phyloP scores from a whole-genome alignment of 345 rosid genomes.

The Eutrema heterophyllum region DNA sequence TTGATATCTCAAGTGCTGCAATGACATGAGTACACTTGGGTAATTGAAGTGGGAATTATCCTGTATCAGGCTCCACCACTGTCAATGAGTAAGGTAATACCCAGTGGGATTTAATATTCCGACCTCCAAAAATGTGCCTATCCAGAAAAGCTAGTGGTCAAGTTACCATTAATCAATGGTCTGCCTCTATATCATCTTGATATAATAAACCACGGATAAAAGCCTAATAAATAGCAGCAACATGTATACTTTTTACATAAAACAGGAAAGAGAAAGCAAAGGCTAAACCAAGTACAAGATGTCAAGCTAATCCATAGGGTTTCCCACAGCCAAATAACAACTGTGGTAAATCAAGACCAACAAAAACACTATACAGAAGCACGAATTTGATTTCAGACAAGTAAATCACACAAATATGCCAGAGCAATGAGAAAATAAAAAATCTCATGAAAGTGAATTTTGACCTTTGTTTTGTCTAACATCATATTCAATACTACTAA shows the following conservation, averaged over 20 bases:
- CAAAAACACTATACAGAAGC: no score
- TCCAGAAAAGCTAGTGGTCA: no score
- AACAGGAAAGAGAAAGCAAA: neutral
- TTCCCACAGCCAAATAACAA: neutral
- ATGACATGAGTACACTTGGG: no score
- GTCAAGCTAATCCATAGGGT: neutral
- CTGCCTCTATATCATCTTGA: no score
- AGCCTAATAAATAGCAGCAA: conserved; percentile 3
- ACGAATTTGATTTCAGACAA: neutral
- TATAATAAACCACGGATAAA: neutral
- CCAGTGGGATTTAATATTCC: no score
- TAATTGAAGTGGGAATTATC: no score
- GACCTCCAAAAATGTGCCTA: no score
- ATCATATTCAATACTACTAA: conserved; percentile 81
- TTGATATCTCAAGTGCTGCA: no score
- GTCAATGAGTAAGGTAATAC: no score
- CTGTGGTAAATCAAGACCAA: neutral
- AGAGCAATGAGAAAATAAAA: neutral
- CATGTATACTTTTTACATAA: neutral
- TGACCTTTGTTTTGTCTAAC: conserved; percentile 93
- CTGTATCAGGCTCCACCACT: no score
- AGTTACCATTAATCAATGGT: no score
- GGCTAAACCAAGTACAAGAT: conserved; percentile 5
- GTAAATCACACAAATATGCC: neutral
- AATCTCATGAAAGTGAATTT: conserved; percentile 8